Evolutionary conservation across 2,329 filamentous ascomycete genomes (phyloP), one percentile per base, ranked within the genome.

Genomic region (Pseudocercospora vitis): DNA sequence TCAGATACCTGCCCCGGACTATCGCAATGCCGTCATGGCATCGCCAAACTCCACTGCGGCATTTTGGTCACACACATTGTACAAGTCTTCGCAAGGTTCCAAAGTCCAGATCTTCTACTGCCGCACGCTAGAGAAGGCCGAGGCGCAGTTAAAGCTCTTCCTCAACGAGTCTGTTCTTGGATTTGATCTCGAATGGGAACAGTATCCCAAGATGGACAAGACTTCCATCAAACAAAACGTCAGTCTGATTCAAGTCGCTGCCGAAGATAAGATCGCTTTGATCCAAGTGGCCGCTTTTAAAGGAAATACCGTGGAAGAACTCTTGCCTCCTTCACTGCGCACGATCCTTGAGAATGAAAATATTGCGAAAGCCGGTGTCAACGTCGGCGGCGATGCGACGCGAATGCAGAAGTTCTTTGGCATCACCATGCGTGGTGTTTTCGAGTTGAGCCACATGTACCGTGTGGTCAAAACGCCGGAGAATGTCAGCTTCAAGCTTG

Each of bases 101-200:
- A 66, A 81, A 24, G 80, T 78, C 48, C 79, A 78, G 50, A 83
- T 95, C 0, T 84, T 94, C 66, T 96, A 96, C 70, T 95, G 90
- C 75, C 83, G 75, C 45, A 86, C 77, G 52, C 80, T 79, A 39
- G 75, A 82, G 29, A 82, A 81, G 2, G 86, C 87, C 14, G 89
- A 96, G 68, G 72, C 75, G 4, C 79, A 88, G 6, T 75, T 81
- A 14, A 70, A 81, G 53, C 78, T 86, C 53, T 96, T 96, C 62
- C 66, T 84, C 32, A 61, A 79, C 21, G 83, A 94, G 64, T 76
- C 82, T 32, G 72, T 95, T 2, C 69, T 96, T n/a, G 91, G 91
- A 0, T 90, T 96, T 57, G 91, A 96, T 65, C 79, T 96, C 57
- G 92, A 96, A 73, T 96, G 92, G 91, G 78, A 83, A 48, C 62